Percentiles rank a stretch among this genome's conserved stretches.
Evolutionary conservation across 73 alveolate genomes (phyloP).

Genomic region (Paramecium primaurelia): DNA sequence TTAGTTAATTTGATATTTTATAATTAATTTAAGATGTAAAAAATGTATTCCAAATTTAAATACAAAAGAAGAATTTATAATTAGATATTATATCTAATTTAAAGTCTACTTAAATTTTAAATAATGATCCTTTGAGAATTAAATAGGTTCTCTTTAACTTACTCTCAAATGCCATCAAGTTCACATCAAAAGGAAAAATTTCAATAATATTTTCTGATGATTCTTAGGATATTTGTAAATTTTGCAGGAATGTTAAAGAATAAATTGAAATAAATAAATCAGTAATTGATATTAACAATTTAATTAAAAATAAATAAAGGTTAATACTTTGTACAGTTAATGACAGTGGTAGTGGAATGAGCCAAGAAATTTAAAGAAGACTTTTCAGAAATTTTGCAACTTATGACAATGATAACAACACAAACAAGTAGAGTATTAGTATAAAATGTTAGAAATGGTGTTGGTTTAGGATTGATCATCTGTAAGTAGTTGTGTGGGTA

Average conservation of each 20-base stretch:
- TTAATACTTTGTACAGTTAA: neutral
- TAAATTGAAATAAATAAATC: neutral
- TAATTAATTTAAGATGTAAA: neutral
- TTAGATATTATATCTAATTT: neutral
- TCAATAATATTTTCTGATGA: neutral
- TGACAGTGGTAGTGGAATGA: conserved; percentile 13
- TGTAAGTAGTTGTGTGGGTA: conserved; percentile 29
- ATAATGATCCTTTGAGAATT: conserved; percentile 4
- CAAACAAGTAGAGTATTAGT: neutral
- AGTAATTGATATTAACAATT: neutral
- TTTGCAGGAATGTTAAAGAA: neutral
- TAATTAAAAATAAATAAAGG: neutral
- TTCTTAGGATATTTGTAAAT: neutral
- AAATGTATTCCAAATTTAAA: neutral
- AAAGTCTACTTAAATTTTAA: neutral
- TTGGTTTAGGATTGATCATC: neutral
- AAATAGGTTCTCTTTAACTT: neutral
- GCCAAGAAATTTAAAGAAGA: neutral
- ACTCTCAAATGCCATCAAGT: neutral
- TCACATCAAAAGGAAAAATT: neutral
- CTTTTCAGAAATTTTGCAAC: neutral
- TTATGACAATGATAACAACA: neutral
- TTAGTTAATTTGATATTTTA: neutral
- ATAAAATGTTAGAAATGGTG: neutral
- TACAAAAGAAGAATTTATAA: neutral